Base-by-base conservation (phyloP, 768 basidiomycete species). In the Tricholoma terreum region DNA sequence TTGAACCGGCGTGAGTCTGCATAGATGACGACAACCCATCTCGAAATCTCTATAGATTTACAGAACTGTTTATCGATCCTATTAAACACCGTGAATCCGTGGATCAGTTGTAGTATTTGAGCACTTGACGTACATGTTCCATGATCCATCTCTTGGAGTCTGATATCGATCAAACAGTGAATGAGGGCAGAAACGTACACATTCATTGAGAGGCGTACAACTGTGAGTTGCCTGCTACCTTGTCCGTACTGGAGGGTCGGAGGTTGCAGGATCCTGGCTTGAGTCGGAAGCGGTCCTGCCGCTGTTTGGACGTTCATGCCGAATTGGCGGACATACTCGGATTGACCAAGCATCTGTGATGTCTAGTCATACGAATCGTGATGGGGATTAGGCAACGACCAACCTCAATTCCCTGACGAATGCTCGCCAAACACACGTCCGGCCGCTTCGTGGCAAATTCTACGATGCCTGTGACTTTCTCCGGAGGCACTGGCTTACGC, bases 401-500 rank as follows among this genome's bases (percentile, higher is more conserved):
- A 63, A 89, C 87, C 55, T 74, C 68, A 38, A 87, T 69, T 2
- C 86, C 88, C 14, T 77, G 67, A 1, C 53, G 60, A 49, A 90
- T 89, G 56, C 79, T 81, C 1, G 61, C 66, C 7, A 91, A 75
- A 9, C 87, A 80, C 0, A 85, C 83, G 0, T 62, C 55, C 0
- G 90, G 90, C 42, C 68, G 80, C n/a, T n/a, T n/a, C n/a, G n/a
- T n/a, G n/a, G n/a, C n/a, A n/a, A n/a, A n/a, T n/a, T n/a, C n/a
- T n/a, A 90, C 75, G 3, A 91, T 79, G 1, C 79, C 76, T 50
- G 78, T 80, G 0, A 84, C 85, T 63, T 84, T 84, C 43, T 89
- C 86, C 0, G 83, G 74, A 0, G 89, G 87, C 0, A 92, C 74
- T 49, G 88, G 84, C 61, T 86, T 89, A 40, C 83, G 78, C 78